Conservation (phyloP, 2,329 filamentous ascomycete species). For the Penicillium nordicum region DNA sequence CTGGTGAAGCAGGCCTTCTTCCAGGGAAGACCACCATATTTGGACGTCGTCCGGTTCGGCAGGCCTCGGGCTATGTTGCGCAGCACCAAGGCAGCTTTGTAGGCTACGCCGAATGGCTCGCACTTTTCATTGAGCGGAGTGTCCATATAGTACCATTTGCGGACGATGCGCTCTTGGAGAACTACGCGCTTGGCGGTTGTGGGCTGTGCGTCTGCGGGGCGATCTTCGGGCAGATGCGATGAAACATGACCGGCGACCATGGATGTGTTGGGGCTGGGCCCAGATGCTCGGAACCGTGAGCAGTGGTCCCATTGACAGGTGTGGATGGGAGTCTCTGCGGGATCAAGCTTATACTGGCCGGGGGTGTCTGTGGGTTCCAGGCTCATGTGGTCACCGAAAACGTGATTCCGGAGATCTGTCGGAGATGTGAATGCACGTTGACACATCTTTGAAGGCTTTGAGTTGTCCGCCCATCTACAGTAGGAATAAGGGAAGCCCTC, state of each 20-base stretch:
- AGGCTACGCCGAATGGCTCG: constrained; percentile 46
- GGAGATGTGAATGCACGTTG: constrained; percentile 39
- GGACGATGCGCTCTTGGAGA: constrained; percentile 40
- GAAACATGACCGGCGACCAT: constrained; percentile 42
- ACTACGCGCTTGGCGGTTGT: constrained; percentile 36
- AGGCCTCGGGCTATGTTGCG: constrained; percentile 47
- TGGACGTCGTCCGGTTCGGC: constrained; percentile 30
- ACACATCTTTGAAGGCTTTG: constrained; percentile 35
- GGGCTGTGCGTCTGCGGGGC: constrained; percentile 31
- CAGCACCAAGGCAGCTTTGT: constrained; percentile 47
- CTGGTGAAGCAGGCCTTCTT: constrained; percentile 42
- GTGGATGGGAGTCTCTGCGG: constrained; percentile 33
- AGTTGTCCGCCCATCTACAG: constrained; percentile 44
- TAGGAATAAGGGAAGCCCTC: constrained; percentile 42
- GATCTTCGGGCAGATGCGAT: constrained; percentile 39
- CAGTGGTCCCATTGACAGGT: constrained; percentile 42
- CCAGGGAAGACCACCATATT: constrained; percentile 35
- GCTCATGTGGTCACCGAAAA: constrained; percentile 43
- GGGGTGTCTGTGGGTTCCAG: constrained; percentile 31
- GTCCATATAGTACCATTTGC: constrained; percentile 40
- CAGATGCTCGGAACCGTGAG: constrained; percentile 33
- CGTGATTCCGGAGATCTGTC: constrained; percentile 41
- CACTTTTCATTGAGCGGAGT: constrained; percentile 43
- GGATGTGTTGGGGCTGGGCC: constrained; percentile 35
- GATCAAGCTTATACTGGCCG: constrained; percentile 36